Base-by-base conservation (phyloP, 2,329 filamentous ascomycete genomes). In the Colletotrichum spinosum region DNA sequence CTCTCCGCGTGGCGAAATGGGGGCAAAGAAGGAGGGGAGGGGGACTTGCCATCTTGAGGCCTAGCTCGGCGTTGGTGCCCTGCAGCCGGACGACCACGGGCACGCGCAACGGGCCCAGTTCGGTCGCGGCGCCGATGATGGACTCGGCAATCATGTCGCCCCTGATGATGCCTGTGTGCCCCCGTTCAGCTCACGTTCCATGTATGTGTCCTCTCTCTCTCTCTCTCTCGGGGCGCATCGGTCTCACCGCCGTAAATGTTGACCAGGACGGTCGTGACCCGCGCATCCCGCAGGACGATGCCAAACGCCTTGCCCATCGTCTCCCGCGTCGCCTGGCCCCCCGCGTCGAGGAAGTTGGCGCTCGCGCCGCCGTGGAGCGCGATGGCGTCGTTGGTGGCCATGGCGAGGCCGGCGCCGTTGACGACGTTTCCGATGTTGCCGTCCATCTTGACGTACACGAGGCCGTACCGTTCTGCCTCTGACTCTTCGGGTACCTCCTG, bases 301-400 rank as follows among this genome's bases (percentile, higher is more conserved):
- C 89, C 84, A 74, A 97, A 96, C 2, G 88, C 90, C 60, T 88
- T 87, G 73, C 90, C 89, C 70, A 97, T 93, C 0, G 93, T 97
- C 69, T 91, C 88, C 37, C 87, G 87, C 0, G 93, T 97, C 0
- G 94, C 94, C 76, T 97, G 96, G 41, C 94, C 94, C 35, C 94
- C 94, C 0, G 92, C 97, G 75, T 97, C 94, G 59, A 97, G 84
- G 75, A 97, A 97, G 72, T 97, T 97, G 10, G 92, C 88, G 33
- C 90, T 90, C 39, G 82, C 78, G 2, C 92, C 92, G 8, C 90
- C 90, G 59, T 88, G 86, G 11, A 88, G 79, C 2, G 86, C 83
- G 2, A 97, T 86, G 0, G 92, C 91, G 75, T 97, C 94, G 65
- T 94, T 89, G 0, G 93, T 97, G 75, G 96, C 96, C 92, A 97